Conservation (phyloP, 2,329 filamentous ascomycete genomes). For the Exserohilum rostratum region DNA sequence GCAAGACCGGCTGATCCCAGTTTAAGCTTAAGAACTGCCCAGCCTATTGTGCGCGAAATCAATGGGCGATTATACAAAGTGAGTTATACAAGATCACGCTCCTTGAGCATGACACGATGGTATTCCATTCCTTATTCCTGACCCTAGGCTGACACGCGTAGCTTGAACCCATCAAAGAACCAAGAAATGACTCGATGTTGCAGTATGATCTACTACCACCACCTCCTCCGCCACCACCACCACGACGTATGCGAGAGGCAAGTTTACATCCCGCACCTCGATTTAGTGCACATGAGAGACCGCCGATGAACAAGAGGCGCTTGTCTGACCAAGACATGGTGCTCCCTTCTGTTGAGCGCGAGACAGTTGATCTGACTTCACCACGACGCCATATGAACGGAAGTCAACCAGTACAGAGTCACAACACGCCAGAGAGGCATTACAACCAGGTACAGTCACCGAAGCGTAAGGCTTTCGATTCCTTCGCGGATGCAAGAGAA, state of each 20-base stretch:
- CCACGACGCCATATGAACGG: constrained; percentile 15
- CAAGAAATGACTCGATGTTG: constrained; percentile 15
- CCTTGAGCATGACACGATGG: constrained; percentile 18
- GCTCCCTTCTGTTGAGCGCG: constrained; percentile 44
- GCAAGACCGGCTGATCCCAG: constrained; percentile 15
- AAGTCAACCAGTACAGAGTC: constrained; percentile 13
- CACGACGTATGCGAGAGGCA: constrained; percentile 19
- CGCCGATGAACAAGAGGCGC: constrained; percentile 24
- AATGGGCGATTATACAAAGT: constrained; percentile 43
- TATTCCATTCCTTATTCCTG: constrained; percentile 7
- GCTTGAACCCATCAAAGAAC: constrained; percentile 39
- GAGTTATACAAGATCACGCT: constrained; percentile 31
- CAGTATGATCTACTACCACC: constrained; percentile 22
- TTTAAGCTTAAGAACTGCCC: constrained; percentile 15
- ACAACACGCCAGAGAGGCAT: constrained; percentile 7
- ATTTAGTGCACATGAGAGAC: constrained; percentile 20
- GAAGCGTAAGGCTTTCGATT: constrained; percentile 28
- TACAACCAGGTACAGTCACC: constrained; percentile 16
- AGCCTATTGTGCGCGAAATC: constrained; percentile 31
- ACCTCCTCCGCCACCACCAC: constrained; percentile 12
- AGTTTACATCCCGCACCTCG: constrained; percentile 20
- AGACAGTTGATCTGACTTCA: constrained; percentile 27
- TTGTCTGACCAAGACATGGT: constrained; percentile 41
- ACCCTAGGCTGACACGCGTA: constrained; percentile 31
- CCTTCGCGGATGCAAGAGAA: constrained; percentile 12